Percentiles rank a stretch among this genome's conserved stretches.
Conservation (phyloP, 1,284 basidiomycete genomes). For the Tylopilus sp. region DNA sequence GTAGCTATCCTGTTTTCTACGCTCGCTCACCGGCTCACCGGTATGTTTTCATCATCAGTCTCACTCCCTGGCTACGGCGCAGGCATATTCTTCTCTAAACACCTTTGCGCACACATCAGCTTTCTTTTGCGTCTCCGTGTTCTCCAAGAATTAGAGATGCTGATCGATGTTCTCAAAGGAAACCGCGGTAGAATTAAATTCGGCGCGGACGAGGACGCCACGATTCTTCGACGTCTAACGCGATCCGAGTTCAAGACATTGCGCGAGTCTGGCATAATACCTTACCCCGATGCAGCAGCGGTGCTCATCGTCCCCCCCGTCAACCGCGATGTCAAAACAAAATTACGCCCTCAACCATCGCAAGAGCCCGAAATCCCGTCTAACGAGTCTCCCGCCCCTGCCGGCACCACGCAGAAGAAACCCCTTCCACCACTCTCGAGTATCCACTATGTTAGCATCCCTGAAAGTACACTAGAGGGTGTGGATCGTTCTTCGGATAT, state of each 20-base stretch:
- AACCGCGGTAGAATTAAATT: slow-evolving; percentile 8
- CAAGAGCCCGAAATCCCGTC: slow-evolving; percentile 26
- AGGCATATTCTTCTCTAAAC: slow-evolving; percentile 35
- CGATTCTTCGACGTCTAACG: slow-evolving; percentile 58
- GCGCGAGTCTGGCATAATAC: slow-evolving; percentile 45
- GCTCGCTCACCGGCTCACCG: slow-evolving; percentile 6
- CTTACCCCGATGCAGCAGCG: slow-evolving; percentile 53
- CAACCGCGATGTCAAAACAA: slow-evolving; percentile 51
- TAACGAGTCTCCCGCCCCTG: slow-evolving; percentile 7
- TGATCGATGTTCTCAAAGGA: slow-evolving; percentile 34
- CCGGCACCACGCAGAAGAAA: slow-evolving; percentile 15
- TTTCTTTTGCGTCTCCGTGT: slow-evolving; percentile 68
- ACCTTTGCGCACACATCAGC: slow-evolving; percentile 50
- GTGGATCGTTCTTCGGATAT: slow-evolving; percentile 10
- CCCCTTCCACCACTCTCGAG: slow-evolving; percentile 40
- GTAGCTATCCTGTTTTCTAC: slow-evolving; percentile 10
- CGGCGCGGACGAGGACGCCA: slow-evolving; percentile 10
- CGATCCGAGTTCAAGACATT: slow-evolving; percentile 53
- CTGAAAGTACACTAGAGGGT: background rate
- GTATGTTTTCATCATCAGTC: slow-evolving; percentile 16
- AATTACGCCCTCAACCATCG: slow-evolving; percentile 43
- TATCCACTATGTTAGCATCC: slow-evolving; percentile 18
- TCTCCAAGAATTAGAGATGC: slow-evolving; percentile 65
- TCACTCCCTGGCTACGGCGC: slow-evolving; percentile 32
- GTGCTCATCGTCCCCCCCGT: slow-evolving; percentile 67